Evolutionary conservation across 2,329 filamentous ascomycete genomes (phyloP), one percentile per base, ranked within the genome.

Genomic region (Huntiella bhutanensis): DNA sequence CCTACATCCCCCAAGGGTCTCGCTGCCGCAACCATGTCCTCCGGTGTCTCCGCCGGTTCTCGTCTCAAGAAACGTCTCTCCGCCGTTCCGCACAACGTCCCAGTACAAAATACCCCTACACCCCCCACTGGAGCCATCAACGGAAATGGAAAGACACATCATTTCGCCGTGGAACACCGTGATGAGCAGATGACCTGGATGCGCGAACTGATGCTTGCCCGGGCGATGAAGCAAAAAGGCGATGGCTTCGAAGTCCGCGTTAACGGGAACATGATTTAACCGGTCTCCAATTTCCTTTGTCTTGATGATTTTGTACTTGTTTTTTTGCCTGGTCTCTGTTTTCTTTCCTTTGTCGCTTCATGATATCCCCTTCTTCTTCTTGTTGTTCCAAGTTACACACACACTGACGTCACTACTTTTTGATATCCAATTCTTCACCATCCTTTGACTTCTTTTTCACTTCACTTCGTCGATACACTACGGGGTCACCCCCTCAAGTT

Each of bases 131-230:
- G 70, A 34, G 66, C 68, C 19, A 64, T 63, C 52, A 77, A 77
- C 50, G 74, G 73, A 47, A 76, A 72, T 8, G 76, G 75, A 55
- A 95, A 94, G 70, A 82, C 83, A 39, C 88, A 96, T 57, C 85
- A 96, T 59, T 96, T 96, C 59, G 84, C 88, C 0, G 88, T 95
- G 54, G 81, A 80, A 63, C 76, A 70, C 55, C 74, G 86, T 11
- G 84, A 95, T 57, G 83, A 95, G 59, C 74, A 88, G 51, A 95
- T 96, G 56, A 88, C 95, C 60, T 98, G 91, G 91, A 92, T 92
- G 84, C 71, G 84, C 46, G 84, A 92, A 69, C 66, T 92, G 51
- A 92, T 92, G 84, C 74, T 92, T 40, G 84, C 84, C 46, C 91
- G 91, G 66, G 84, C 84, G 13, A 66, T 85, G 58, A 82, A 79